These are phyloP conservation scores for Pyrrhoderma lamaoense DNA, from an alignment of 1,284 basidiomycete genomes.

Conservation along the genomic window DNA sequence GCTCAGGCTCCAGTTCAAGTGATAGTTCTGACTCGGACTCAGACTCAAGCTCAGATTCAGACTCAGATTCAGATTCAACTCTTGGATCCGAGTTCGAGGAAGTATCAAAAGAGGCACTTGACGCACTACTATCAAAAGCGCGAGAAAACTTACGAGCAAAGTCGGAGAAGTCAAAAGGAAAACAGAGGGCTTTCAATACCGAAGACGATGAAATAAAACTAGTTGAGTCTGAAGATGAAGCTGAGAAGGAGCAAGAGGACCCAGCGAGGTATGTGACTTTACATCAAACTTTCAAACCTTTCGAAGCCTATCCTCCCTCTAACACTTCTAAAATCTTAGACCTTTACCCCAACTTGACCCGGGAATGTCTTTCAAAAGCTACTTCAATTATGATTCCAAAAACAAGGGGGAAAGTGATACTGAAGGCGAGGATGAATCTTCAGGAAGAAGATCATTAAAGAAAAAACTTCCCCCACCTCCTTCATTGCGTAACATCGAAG, in stretches of 20 bases:
- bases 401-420: neutral
- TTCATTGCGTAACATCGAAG: constrained; percentile 53
- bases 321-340: constrained; percentile 34
- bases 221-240: constrained; percentile 18
- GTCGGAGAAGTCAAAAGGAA: constrained; percentile 21
- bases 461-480: constrained; percentile 25
- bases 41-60: constrained; percentile 23
- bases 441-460: too few relatives aligned
- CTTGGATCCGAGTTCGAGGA: constrained; percentile 36
- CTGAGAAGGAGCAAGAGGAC: constrained; percentile 25
- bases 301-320: constrained; percentile 6
- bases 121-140: constrained; percentile 56
- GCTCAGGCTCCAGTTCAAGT: neutral
- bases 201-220: constrained; percentile 32
- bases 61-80: constrained; percentile 31
- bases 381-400: constrained; percentile 36
- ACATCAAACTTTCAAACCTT: constrained; percentile 5
- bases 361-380: constrained; percentile 50
- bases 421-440: neutral
- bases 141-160: constrained; percentile 39
- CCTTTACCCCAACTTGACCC: constrained; percentile 57
- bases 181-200: constrained; percentile 23
- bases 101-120: constrained; percentile 52
- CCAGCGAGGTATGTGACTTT: constrained; percentile 23
- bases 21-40: neutral